Base-by-base conservation (phyloP, 192 early-diverging fungal genomes). In the Mortierella hygrophila region DNA sequence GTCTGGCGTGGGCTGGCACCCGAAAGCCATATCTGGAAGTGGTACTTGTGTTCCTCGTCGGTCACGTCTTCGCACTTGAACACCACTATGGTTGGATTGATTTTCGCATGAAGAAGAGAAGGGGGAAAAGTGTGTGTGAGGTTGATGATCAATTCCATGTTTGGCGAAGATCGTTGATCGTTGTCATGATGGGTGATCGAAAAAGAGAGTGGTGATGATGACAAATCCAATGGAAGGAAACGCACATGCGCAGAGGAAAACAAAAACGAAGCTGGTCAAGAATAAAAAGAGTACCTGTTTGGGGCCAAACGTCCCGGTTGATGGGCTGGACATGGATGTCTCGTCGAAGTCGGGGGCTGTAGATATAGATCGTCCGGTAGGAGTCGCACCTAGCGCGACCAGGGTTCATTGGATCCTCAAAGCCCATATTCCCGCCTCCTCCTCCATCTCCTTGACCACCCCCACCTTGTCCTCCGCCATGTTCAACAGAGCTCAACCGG, bases 11-110 rank as follows among this genome's bases (percentile, higher is more conserved):
- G 72, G 23, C 63, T 69, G 1, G 82, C 49, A 13, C 82, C 82
- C 0, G 77, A 77, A 1, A 83, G 77, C 82, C 82, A 83, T 1
- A 83, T 70, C 52, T 83, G 82, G 32, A 83, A 83, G 35, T 83
- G 76, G 21, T 83, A 78, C 44, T 78, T 65, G 41, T 78, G 76
- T 0, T 73, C 49, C 3, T 52, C 20, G 42, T 83, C 82, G 4
- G 18, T 18, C 2, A 83, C 76, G 26, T 78, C 76, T 15, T 11
- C 38, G 3, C 60, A 73, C 63, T 75, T 72, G 46, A 83, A 78
- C 10, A 83, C 77, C 3, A 78, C 82, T 83, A 23, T 0, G 44
- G 38, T 40, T 52, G 15, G 3, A 54, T 46, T 29, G 29, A 73
- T 11, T 49, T 29, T 47, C 20, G 23, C 7, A 46, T 1, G 46